phyloP scores from a whole-genome alignment of 1,284 basidiomycete species.

The Mycena sp. region DNA sequence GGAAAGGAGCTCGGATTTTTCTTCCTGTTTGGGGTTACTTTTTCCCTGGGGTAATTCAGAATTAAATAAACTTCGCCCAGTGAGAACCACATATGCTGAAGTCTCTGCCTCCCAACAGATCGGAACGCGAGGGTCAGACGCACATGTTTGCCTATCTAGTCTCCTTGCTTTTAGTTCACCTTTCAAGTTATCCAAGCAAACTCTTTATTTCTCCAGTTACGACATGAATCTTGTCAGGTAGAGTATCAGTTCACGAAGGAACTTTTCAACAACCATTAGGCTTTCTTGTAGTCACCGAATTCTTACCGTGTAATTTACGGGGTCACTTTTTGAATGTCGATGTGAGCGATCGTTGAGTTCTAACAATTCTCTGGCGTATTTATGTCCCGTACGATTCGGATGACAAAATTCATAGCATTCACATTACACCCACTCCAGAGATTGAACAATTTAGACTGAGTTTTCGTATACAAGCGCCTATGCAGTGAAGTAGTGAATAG shows the following conservation, averaged over 20 bases:
- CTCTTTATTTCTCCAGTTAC: constrained; percentile 1
- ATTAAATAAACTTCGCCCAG: too few relatives aligned
- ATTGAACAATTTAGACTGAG: constrained; percentile 5
- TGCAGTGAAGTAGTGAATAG: background rate
- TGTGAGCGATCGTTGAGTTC: constrained; percentile 5
- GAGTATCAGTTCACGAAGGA: constrained; percentile 4
- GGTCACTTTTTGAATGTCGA: constrained; percentile 6
- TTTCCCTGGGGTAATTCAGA: too few relatives aligned
- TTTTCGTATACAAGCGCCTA: background rate
- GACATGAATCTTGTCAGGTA: constrained; percentile 5
- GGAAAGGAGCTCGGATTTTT: too few relatives aligned
- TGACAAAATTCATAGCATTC: constrained; percentile 2
- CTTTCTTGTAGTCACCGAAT: background rate
- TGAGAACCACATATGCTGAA: constrained; percentile 48
- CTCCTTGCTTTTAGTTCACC: background rate
- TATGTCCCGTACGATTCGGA: constrained; percentile 4
- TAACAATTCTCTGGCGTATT: background rate
- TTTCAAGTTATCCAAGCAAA: constrained; percentile 6
- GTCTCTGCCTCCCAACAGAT: constrained; percentile 1
- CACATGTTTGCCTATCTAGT: background rate
- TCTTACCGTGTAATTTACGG: background rate
- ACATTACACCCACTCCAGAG: constrained; percentile 2
- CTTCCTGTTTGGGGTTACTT: too few relatives aligned
- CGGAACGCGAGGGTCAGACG: constrained; percentile 4
- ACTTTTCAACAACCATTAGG: background rate